Percentiles rank a stretch among this genome's conserved stretches.
Conservation (phyloP, 352 stramenopile species). For the Pythium phragmiticola region DNA sequence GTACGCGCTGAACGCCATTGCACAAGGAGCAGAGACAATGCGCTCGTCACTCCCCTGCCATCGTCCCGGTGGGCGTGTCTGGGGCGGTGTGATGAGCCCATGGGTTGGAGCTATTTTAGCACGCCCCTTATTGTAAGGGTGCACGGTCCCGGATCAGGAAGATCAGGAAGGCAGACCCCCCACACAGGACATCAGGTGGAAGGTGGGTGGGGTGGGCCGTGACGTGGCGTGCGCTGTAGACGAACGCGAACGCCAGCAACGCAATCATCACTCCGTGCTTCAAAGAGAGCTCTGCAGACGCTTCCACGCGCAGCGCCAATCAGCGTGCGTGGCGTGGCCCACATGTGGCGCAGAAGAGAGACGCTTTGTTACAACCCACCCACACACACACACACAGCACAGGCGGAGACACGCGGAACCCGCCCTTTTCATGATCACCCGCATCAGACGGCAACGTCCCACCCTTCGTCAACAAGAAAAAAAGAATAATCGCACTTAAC, state of each 20-base stretch:
- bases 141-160: conserved; percentile 1
- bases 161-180: not conserved
- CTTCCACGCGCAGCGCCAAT: conserved; percentile 5
- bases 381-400: conserved; percentile 14
- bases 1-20: conserved; percentile 23
- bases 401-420: not conserved
- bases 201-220: not conserved
- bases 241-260: not conserved
- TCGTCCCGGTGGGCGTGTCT: not conserved
- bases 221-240: not conserved
- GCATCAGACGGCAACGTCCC: conserved; percentile 10
- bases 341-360: conserved; percentile 23
- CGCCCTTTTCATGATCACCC: not conserved
- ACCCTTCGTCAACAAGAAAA: conserved; percentile 7
- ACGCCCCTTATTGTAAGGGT: too few relatives aligned
- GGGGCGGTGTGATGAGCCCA: not conserved
- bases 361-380: not conserved
- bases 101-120: not conserved
- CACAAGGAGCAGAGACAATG: not conserved
- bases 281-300: not conserved
- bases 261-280: conserved; percentile 4
- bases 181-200: too few relatives aligned
- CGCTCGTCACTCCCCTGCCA: not conserved
- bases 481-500: conserved; percentile 17
- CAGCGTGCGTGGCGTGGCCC: not conserved